Base-by-base conservation (phyloP, 257 asterid species). In the Solanum chilense region DNA sequence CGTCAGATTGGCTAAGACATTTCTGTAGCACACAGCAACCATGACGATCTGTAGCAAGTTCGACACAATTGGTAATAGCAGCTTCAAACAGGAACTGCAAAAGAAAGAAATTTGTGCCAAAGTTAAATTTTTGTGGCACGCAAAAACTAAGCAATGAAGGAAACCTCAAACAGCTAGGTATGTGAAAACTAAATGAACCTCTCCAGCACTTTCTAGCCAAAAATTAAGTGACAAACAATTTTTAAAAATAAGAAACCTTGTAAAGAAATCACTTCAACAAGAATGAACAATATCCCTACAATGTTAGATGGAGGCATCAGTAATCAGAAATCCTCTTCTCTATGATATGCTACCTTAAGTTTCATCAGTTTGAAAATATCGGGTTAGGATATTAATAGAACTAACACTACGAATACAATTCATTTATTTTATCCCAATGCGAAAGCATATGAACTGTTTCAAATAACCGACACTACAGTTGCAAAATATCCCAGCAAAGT, bases 1-100 rank as follows among this genome's bases (percentile, higher is more conserved):
- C 98, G 75, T 91, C 89, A 47, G 97, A 92, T 86, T 91, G 95
- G 80, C 91, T 90, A 89, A 97, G 95, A 93, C 98, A 97, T 39
- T 95, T 93, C 93, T 97, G 99, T 87, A 95, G 93, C 88, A 97
- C 98, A 84, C 98, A 95, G 87, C 99, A 96, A 45, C 99, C 99
- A 49, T 95, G 98, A 89, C 95, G 98, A 91, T 96, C 98, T 68
- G 96, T 94, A 41, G 99, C 98, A 83, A 97, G 94, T 69, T 97
- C 98, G 14, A 94, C 93, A 86, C 97, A 95, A 90, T 95, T 92
- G 91, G 92, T 95, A 58, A 98, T 94, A 69, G 99, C 98, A 83
- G 98, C 98, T 82, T 91, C 88, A 90, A 94, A 94, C 85, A 97
- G 96, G 92, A 97, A 97, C 98, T 97, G 94, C 92, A 86, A 89